These are phyloP conservation scores for Rhodotorula graminis DNA, from an alignment of 768 basidiomycete species.

Conservation along the genomic window DNA sequence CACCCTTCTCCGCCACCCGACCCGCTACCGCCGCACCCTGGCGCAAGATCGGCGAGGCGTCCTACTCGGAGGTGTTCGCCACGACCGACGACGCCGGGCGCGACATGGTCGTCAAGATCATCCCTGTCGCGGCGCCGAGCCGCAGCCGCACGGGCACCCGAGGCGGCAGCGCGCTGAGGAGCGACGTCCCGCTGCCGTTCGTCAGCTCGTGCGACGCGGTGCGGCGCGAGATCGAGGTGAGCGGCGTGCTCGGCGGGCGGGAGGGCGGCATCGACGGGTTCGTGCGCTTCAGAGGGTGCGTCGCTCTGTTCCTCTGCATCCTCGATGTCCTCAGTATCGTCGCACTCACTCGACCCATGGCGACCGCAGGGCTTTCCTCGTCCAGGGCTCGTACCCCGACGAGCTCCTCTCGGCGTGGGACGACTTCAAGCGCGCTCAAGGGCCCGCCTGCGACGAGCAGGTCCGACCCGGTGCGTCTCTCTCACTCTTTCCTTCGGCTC, in stretches of 20 bases:
- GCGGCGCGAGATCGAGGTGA: conserved; percentile 42
- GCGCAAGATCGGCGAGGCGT: conserved; percentile 89
- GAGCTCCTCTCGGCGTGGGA: conserved; percentile 80
- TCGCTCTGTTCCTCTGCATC: neutral
- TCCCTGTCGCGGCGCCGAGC: conserved; percentile 61
- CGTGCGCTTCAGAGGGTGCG: conserved; percentile 60
- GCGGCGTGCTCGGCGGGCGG: conserved; percentile 59
- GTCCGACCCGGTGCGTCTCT: conserved; percentile 67
- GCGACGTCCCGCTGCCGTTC: conserved; percentile 57
- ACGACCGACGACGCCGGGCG: conserved; percentile 53
- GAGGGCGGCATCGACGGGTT: conserved; percentile 59
- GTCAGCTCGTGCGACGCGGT: conserved; percentile 58
- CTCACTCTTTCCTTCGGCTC: neutral
- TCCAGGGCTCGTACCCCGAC: conserved; percentile 77
- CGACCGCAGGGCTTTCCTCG: conserved; percentile 66
- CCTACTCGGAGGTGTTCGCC: conserved; percentile 92
- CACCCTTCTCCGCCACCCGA: conserved; percentile 2
- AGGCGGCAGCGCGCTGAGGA: conserved; percentile 37
- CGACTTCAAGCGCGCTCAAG: conserved; percentile 65
- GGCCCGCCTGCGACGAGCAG: conserved; percentile 61
- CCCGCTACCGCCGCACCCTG: conserved; percentile 4
- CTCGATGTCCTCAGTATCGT: neutral
- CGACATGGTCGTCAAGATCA: conserved; percentile 82
- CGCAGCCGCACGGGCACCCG: conserved; percentile 16
- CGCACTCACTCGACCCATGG: neutral